Evolutionary conservation across 208 protist species (phyloP), one percentile per base, ranked within the genome.

Genomic region (Acanthamoeba castellanii): DNA sequence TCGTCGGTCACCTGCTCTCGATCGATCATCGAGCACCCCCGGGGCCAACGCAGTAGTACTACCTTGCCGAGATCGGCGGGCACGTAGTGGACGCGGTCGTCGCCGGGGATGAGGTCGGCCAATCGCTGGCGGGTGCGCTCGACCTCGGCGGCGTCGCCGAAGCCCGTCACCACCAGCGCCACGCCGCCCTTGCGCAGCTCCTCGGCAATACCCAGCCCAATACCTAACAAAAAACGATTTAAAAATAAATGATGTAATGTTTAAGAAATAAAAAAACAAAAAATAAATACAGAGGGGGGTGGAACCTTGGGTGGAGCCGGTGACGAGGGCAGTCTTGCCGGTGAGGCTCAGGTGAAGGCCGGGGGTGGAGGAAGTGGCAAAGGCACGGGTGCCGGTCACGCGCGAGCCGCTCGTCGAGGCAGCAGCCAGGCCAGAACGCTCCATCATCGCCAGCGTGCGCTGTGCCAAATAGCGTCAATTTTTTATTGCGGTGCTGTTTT

Each of bases 251-350:
- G 37, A 6, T 32, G 11, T 30, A 76, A 42, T 76, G 4, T 47
- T 42, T 42, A 76, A 76, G 37, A 32, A 42, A 64, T 7, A 22
- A 64, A 64, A 27, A 64, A 25, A 64, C 5, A 64, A 64, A 16
- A 25, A 22, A 64, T 6, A 27, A 37, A 74, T 74, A 70, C 22
- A n/a, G 8, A 32, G 25, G 64, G 22, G 25, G 64, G 5, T 74
- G 7, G 76, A 42, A 37, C 84, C 84, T 50, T 90, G 84, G 30
- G 84, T 90, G 27, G 84, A 90, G 11, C 84, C 84, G n/a, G 84
- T 90, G 32, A 90, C 84, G 55, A 90, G 59, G 52, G 84, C 84
- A 16, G 55, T 61, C 84, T 90, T 90, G 59, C 84, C 84, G 30
- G 11, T 70, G 84, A 90, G 84, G 76, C 11, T 57, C 20, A 84